phyloP scores from a whole-genome alignment of 2,329 filamentous ascomycete species.

The Cladobotryum protrusum region DNA sequence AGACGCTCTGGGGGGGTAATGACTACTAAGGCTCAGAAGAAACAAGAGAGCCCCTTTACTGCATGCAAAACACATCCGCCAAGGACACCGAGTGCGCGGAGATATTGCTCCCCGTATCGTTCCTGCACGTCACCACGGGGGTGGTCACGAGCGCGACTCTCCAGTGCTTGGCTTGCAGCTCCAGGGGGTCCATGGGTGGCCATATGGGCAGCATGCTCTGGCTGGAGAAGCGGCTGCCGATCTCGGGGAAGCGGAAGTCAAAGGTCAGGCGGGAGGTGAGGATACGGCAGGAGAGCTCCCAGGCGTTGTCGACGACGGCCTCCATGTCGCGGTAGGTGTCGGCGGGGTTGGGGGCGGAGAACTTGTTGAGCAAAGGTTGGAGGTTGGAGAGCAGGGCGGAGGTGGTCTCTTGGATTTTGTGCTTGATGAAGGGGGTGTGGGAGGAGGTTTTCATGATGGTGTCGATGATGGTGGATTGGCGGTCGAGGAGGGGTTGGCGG shows the following conservation, averaged over 20 bases:
- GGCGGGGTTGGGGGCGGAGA: conserved; percentile 20
- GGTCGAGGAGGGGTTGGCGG: conserved; percentile 35
- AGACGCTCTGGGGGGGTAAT: background rate
- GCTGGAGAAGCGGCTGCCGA: conserved; percentile 41
- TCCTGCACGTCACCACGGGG: conserved; percentile 48
- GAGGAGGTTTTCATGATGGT: conserved; percentile 30
- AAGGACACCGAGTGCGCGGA: conserved; percentile 38
- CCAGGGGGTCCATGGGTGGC: conserved; percentile 31
- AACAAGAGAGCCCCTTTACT: conserved; percentile 19
- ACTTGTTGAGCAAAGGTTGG: conserved; percentile 33
- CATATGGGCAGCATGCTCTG: conserved; percentile 44
- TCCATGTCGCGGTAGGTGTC: conserved; percentile 38
- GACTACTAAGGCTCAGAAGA: too few relatives aligned
- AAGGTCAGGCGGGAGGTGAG: conserved; percentile 39
- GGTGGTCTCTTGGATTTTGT: conserved; percentile 37
- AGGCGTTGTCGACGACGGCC: conserved; percentile 34
- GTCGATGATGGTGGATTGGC: conserved; percentile 31
- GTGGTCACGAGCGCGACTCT: conserved; percentile 50
- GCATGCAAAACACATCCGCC: conserved; percentile 45
- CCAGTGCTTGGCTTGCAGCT: conserved; percentile 45
- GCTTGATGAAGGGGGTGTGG: conserved; percentile 24
- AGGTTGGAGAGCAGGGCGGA: conserved; percentile 31
- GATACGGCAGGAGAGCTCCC: conserved; percentile 42
- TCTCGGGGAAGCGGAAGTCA: conserved; percentile 45
- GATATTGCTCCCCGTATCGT: conserved; percentile 42